Base-by-base conservation (phyloP, 225 moss, liverwort and hornwort genomes). In the Polytrichum formosum region DNA sequence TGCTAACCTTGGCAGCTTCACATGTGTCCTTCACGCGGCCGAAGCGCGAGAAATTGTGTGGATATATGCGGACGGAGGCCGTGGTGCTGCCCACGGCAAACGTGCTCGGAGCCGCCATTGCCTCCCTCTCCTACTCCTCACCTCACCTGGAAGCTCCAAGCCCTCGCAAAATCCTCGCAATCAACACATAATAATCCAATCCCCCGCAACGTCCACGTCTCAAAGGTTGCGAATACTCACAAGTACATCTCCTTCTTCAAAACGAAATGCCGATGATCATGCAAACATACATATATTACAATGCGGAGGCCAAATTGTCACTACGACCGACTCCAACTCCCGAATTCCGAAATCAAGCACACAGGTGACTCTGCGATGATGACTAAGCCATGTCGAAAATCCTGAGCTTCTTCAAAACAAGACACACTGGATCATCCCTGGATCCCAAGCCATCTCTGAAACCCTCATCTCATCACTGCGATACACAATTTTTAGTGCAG, bases 21-120 rank as follows among this genome's bases (percentile, higher is more conserved):
- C 85, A 95, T 20, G 82, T 76, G 56, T 76, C 72, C 18, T 67
- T 59, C 20, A 67, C 79, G 64, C 68, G 76, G 53, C 88, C 84
- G 69, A 82, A 76, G 55, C 80, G 70, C 46, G 75, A 29, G 58
- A 74, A 87, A 73, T 71, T 82, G 29, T 85, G 87, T 27, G 83
- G 77, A 60, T 80, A 69, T 8, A 76, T 69, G 28, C 81, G 79
- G 22, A 67, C 63, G 64, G 74, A 67, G 60, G 75, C 74, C 70
- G 73, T 66, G 37, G 71, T 63, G 28, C 80, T 79, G 63, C 78
- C 74, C 7, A 71, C n/a, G 35, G 63, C 75, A 67, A 76, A 74
- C 21, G 83, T 66, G 61, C 76, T 73, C 2, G 75, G 60, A 65
- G 74, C 73, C 61, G 75, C 73, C 58, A 20, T 23, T 58, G 20